phyloP scores from a whole-genome alignment of 2,329 filamentous ascomycete genomes.

The Sarocladiaceae sp. region DNA sequence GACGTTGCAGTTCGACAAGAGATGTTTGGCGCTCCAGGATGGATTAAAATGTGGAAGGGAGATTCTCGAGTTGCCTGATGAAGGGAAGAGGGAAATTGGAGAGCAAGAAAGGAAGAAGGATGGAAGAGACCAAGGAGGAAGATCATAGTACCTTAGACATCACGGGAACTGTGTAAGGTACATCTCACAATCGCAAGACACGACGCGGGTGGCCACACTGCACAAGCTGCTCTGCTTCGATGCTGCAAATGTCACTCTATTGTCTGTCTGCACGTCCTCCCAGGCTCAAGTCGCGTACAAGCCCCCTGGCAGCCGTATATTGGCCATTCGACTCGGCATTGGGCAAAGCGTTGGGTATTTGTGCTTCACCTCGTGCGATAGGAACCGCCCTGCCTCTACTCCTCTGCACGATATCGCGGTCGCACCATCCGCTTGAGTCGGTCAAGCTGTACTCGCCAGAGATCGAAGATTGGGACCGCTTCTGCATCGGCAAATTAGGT shows the following conservation, averaged over 20 bases:
- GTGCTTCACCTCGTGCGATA: too few species aligned
- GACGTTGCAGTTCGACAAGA: not conserved
- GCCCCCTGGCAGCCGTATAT: too few species aligned
- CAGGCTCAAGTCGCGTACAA: too few species aligned
- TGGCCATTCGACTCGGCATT: too few species aligned
- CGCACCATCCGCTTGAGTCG: not conserved
- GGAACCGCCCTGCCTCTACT: too few species aligned
- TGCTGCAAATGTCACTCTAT: not conserved
- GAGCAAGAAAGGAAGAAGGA: not conserved
- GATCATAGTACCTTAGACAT: too few species aligned
- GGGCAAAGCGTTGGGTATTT: too few species aligned
- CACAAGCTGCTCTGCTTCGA: not conserved
- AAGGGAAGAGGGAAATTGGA: constrained; percentile 1
- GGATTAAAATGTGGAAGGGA: not conserved
- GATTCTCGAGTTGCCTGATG: too few species aligned
- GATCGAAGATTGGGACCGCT: not conserved
- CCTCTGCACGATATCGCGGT: too few species aligned
- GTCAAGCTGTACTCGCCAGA: not conserved
- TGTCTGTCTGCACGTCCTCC: too few species aligned
- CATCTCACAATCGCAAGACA: constrained; percentile 7
- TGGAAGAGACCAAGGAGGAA: not conserved
- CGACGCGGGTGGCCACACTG: not conserved
- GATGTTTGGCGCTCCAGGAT: not conserved
- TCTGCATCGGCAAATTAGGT: not conserved
- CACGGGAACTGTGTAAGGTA: not conserved